phyloP scores from a whole-genome alignment of 768 basidiomycete species.

The Mycena sanguinolenta region DNA sequence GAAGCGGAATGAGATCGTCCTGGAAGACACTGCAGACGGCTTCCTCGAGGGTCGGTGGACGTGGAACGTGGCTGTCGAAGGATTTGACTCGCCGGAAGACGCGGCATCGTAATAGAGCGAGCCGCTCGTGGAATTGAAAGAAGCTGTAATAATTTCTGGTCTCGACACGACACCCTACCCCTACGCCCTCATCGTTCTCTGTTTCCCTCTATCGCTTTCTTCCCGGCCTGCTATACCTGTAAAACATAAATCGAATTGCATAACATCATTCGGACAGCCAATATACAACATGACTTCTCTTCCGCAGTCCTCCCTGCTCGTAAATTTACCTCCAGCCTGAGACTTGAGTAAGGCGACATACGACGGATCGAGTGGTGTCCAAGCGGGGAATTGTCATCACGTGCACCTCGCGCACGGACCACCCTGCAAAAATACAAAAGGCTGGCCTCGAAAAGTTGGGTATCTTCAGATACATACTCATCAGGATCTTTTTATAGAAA shows the following conservation, averaged over 20 bases:
- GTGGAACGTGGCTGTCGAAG: conserved; percentile 82
- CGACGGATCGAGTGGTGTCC: not conserved
- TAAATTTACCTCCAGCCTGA: too few species aligned
- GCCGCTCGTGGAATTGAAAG: not conserved
- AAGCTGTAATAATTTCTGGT: conserved; percentile 15
- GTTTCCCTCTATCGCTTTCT: not conserved
- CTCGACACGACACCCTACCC: not conserved
- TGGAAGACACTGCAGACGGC: conserved; percentile 94
- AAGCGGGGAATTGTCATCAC: conserved; percentile 11
- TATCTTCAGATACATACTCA: conserved; percentile 76
- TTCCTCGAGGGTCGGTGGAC: conserved; percentile 89
- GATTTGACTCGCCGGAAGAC: conserved; percentile 67
- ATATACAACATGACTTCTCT: not conserved
- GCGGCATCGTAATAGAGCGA: not conserved
- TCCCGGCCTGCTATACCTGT: conserved; percentile 20
- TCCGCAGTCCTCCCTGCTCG: too few species aligned
- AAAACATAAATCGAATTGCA: conserved; percentile 32
- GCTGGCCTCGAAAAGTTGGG: conserved; percentile 25
- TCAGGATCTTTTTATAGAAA: conserved; percentile 82
- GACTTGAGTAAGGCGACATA: too few species aligned
- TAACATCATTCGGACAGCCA: conserved; percentile 18
- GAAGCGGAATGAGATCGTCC: conserved; percentile 94
- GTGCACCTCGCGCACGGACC: conserved; percentile 52
- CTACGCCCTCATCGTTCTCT: too few species aligned
- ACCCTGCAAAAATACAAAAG: conserved; percentile 49